These are phyloP conservation scores for Raffaelea albimanens DNA, from an alignment of 2,329 filamentous ascomycete species.

Conservation along the genomic window DNA sequence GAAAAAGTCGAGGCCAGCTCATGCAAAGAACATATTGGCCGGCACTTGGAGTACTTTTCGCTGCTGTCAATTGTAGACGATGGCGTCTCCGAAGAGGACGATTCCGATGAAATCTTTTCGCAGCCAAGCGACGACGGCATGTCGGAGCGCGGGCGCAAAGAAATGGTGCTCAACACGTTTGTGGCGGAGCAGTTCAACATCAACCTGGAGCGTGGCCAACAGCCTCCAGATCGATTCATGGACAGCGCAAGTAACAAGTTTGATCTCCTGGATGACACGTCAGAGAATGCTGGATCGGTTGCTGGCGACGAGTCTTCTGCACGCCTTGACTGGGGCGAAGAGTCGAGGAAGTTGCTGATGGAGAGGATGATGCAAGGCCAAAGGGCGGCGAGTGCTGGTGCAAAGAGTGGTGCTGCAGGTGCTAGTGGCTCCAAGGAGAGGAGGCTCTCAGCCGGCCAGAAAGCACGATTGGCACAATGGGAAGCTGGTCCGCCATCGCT, in stretches of 20 bases:
- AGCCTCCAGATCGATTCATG: constrained; percentile 9
- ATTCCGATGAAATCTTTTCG: constrained; percentile 10
- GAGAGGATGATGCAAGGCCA: constrained; percentile 10
- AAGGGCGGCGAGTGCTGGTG: too few species aligned
- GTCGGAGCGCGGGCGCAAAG: constrained; percentile 10
- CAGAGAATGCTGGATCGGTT: too few species aligned
- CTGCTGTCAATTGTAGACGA: constrained; percentile 9
- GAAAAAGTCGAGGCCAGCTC: constrained; percentile 4
- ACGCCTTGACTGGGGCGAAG: too few species aligned
- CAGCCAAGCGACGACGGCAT: constrained; percentile 10
- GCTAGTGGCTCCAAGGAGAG: not conserved
- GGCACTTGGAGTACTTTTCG: constrained; percentile 11
- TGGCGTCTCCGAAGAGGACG: constrained; percentile 7
- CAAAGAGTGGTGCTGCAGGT: not conserved
- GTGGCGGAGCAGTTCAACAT: constrained; percentile 12
- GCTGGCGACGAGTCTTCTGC: too few species aligned
- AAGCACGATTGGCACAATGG: too few species aligned
- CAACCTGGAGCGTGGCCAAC: constrained; percentile 8
- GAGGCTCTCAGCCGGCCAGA: not conserved
- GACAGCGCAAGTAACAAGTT: constrained; percentile 1
- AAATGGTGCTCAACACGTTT: constrained; percentile 11
- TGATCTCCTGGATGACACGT: constrained; percentile 12
- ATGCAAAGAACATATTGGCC: constrained; percentile 10
- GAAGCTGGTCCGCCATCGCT: too few species aligned
- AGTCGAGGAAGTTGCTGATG: constrained; percentile 9